Evolutionary conservation across 495 filamentous ascomycete species (phyloP), one percentile per base, ranked within the genome.

Genomic region (Melanomma pulvis-pyrius): DNA sequence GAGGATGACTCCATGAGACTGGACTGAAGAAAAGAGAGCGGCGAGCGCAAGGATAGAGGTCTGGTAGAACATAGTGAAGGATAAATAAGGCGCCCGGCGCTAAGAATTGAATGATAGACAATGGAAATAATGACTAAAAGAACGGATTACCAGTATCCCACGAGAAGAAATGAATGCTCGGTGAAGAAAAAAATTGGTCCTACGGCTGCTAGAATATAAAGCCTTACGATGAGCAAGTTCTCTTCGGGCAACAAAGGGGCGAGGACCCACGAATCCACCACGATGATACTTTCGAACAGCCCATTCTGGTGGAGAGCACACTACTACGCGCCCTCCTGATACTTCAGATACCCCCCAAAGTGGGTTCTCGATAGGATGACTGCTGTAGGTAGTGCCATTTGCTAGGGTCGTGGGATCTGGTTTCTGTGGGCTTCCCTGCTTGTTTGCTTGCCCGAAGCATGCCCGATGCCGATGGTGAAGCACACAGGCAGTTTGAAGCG

Each of bases 61-160:
- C 11, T 22, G 11, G 32, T 24, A 52, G 17, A 44, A 26, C 30
- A 47, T 64, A 9, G 24, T 44, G 29, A 30, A 53, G 3, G n/a
- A 47, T 22, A 52, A 62, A 21, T 52, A 34, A 4, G 24, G 61
- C 61, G 50, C 51, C 13, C 61, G 55, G 52, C 61, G 61, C 61
- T 32, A 51, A 32, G 44, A 50, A 50, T 29, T 2, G 44, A 50
- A 61, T 44, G 39, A 44, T 15, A 44, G 39, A 44, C 39, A 6
- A 36, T 9, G 17, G 41, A 57, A 44, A 34, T 5, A 7, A 15
- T 15, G 9, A 44, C 39, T 44, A 44, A 44, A 44, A 15, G 21
- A 53, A 53, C 17, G 50, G 50, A 53, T 32, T 32, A 30, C 50
- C 50, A 30, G 50, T 53, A 53, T 53, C 50, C 50, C 17, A 29